Percentiles rank a stretch among this genome's conserved stretches.
Evolutionary conservation across 805 yeast species (phyloP).

Genomic region (Wickerhamomyces ciferrii): DNA sequence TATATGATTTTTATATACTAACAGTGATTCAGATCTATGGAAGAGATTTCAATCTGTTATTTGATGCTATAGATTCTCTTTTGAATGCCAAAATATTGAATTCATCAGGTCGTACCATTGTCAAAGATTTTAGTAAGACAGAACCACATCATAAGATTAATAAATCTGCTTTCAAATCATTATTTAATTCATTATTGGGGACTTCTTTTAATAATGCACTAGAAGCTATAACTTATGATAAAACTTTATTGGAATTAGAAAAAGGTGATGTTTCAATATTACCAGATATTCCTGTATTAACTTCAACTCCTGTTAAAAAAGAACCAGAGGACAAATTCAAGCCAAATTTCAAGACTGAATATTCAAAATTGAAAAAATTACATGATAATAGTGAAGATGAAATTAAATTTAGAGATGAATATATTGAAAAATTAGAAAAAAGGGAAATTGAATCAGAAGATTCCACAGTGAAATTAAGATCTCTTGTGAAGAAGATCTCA

Average conservation of each 20-base stretch:
- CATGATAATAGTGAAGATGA: conserved; percentile 20
- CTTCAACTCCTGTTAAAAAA: conserved; percentile 1
- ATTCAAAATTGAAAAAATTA: conserved; percentile 12
- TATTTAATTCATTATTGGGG: conserved; percentile 27
- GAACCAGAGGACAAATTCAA: background rate
- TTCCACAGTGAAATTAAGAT: background rate
- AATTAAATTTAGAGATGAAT: conserved; percentile 18
- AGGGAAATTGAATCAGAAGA: conserved; percentile 2
- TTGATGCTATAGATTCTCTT: conserved; percentile 17
- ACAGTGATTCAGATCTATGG: conserved; percentile 6
- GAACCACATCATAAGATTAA: conserved; percentile 24
- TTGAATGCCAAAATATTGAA: conserved; percentile 19
- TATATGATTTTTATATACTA: background rate
- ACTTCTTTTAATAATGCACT: conserved; percentile 24
- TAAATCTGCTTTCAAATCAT: conserved; percentile 25
- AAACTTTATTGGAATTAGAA: conserved; percentile 3
- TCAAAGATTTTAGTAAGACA: conserved; percentile 24
- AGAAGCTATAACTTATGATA: conserved; percentile 11
- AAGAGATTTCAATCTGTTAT: conserved; percentile 15
- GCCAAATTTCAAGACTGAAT: conserved; percentile 18
- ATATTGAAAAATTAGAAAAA: conserved; percentile 15
- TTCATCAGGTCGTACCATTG: conserved; percentile 19
- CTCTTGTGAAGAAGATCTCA: conserved; percentile 3
- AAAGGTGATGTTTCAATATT: conserved; percentile 2
- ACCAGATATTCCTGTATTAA: conserved; percentile 3